These are phyloP conservation scores for Ophiostoma himal-ulmi DNA, from an alignment of 2,329 filamentous ascomycete species.

Conservation along the genomic window DNA sequence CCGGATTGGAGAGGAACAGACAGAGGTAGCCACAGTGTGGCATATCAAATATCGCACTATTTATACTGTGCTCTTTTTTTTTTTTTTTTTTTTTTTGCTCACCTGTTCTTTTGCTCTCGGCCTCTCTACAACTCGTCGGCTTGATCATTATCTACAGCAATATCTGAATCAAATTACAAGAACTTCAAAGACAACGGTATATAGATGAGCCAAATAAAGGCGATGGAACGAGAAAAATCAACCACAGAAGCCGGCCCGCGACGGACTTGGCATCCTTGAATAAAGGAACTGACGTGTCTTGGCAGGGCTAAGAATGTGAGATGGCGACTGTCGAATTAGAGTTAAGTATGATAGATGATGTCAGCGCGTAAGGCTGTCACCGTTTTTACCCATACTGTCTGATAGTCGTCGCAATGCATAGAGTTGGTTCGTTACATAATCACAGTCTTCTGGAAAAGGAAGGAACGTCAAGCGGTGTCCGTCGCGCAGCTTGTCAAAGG, in stretches of 20 bases:
- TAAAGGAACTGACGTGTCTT: not conserved
- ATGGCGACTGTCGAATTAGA: not conserved
- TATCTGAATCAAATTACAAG: too few species aligned
- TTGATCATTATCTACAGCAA: not conserved
- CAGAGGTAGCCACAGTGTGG: conserved; percentile 18
- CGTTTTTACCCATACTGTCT: too few species aligned
- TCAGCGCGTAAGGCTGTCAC: not conserved
- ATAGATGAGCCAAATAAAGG: too few species aligned
- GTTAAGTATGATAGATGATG: not conserved
- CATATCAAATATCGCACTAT: not conserved
- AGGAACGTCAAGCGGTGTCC: not conserved
- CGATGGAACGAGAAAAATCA: not conserved
- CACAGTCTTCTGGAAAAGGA: not conserved
- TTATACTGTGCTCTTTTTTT: not conserved
- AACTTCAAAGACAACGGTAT: too few species aligned
- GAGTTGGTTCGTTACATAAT: not conserved
- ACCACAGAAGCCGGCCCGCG: not conserved
- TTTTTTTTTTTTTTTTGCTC: not conserved
- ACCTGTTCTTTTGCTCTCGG: not conserved
- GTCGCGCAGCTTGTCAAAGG: not conserved
- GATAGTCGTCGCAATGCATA: not conserved
- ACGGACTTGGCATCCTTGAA: not conserved
- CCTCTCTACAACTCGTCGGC: not conserved
- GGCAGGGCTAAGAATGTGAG: not conserved
- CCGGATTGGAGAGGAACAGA: not conserved